Evolutionary conservation across 306 rosid species (phyloP).

Genomic region (Rosa multiflora): DNA sequence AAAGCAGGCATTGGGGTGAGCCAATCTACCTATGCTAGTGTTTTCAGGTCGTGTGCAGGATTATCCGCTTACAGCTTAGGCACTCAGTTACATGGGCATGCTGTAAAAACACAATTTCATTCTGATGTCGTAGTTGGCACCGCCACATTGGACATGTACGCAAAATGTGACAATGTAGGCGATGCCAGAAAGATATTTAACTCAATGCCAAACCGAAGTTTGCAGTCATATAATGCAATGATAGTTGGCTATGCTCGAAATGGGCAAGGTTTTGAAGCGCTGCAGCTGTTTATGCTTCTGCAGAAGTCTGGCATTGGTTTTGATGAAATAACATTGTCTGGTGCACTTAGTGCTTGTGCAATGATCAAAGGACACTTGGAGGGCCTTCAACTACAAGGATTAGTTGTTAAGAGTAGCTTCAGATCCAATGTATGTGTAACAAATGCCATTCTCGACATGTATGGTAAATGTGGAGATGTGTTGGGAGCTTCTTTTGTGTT

Average conservation of each 20-base stretch:
- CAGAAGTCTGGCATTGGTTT: conserved; percentile 50
- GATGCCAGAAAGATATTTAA: conserved; percentile 68
- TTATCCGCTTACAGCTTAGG: conserved; percentile 61
- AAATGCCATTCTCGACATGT: conserved; percentile 83
- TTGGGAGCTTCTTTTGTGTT: conserved; percentile 59
- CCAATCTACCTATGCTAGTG: conserved; percentile 84
- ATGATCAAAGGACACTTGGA: conserved; percentile 45
- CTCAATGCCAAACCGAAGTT: conserved; percentile 45
- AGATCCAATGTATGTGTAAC: conserved; percentile 63
- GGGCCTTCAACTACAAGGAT: conserved; percentile 76
- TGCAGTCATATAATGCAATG: conserved; percentile 78
- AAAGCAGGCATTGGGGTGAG: conserved; percentile 62
- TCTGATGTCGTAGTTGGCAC: conserved; percentile 72
- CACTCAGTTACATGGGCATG: conserved; percentile 70
- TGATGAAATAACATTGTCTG: conserved; percentile 70
- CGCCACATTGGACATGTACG: conserved; percentile 89
- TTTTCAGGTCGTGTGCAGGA: conserved; percentile 80
- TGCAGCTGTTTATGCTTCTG: conserved; percentile 51
- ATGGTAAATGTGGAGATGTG: conserved; percentile 71
- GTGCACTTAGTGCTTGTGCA: conserved; percentile 70
- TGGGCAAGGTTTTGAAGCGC: conserved; percentile 58
- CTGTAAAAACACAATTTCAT: conserved; percentile 59
- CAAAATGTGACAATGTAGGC: conserved; percentile 57
- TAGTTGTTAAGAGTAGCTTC: conserved; percentile 56
- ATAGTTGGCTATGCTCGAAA: conserved; percentile 63